Base-by-base conservation (phyloP, 495 filamentous ascomycete genomes). In the Cercophora samala region DNA sequence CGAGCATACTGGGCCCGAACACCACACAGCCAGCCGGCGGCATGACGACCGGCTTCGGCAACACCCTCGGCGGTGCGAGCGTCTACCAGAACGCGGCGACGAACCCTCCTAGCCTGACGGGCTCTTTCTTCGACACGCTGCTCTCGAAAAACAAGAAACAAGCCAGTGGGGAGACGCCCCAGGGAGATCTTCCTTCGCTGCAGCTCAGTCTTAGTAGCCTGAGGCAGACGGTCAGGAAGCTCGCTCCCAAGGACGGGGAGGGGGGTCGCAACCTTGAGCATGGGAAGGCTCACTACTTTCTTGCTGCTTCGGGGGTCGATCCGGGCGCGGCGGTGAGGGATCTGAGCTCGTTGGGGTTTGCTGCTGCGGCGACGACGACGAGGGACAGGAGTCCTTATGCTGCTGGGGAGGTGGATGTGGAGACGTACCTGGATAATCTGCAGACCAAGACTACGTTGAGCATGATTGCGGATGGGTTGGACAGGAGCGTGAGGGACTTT, bases 391-490 rank as follows among this genome's bases (percentile, higher is more conserved):
- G 17, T 4, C 66, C 56, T 5, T 65, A 60, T 55, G 68, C 63
- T n/a, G 65, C 70, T 19, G 66, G 74, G 64, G 92, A 96, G 73
- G 86, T 91, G 9, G 91, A 95, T 70, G 89, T 93, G 68, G 90
- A 95, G 72, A 85, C 87, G 52, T 97, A 96, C 71, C 82, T 97
- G 58, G 82, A 88, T 52, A 91, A 89, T 68, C 83, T 97, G 62
- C 92, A 96, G 74, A 89, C 93, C 59, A 93, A 96, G 77, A 94
- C 92, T 32, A 94, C 93, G 3, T 82, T 96, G 64, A 93, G 89
- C 71, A 93, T 97, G 86, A 92, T 97, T 64, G 84, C 89, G 21
- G 93, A 98, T 70, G 91, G 93, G 22, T 83, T 97, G 68, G 87
- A 93, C 70, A 87, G 93, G 64, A 92, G 93, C 17, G 88, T 92